Evolutionary conservation across 495 filamentous ascomycete genomes (phyloP), one percentile per base, ranked within the genome.

Genomic region (Penicillium turbatum): DNA sequence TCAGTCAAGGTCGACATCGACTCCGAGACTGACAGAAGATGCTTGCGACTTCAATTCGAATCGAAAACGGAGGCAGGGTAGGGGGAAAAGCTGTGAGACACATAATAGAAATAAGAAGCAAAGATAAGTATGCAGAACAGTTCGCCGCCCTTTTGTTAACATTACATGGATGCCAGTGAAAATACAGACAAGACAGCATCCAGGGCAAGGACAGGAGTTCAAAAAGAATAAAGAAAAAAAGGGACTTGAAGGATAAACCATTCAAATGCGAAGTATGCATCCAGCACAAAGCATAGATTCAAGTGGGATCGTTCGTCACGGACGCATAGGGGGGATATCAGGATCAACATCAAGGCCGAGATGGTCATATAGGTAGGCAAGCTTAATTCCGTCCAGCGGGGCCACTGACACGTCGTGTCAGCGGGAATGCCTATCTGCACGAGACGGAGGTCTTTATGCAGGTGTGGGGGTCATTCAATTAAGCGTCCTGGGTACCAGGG

Each of bases 331-430:
- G 41, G 30, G 42, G 41, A 53, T 52, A 56, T 54, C 54, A 45
- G 38, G 51, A 46, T 53, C 15, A 40, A 35, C 36, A 13, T 17
- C 26, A 48, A 34, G 12, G 36, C 12, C 24, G 46, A n/a, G n/a
- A n/a, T 29, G 40, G 54, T 57, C 53, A 39, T 47, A 52, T 37
- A 50, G 57, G 55, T 37, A 50, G 57, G 55, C 26, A 55, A 47
- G 49, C 53, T 62, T 53, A 38, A 48, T 57, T 65, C 55, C 53
- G 53, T 59, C 58, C 57, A 66, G 61, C 55, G 63, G 58, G 38
- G 45, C 5, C 44, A 51, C 48, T 57, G 59, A 52, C n/a, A n/a
- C n/a, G n/a, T n/a, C 43, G 37, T 35, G 39, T 43, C 51, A 57
- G 16, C 13, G 32, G 29, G 32, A 32, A 48, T 54, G 54, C 48